These are phyloP conservation scores for Agaricus sinodeliciosus DNA, from an alignment of 768 basidiomycete species.

Conservation along the genomic window DNA sequence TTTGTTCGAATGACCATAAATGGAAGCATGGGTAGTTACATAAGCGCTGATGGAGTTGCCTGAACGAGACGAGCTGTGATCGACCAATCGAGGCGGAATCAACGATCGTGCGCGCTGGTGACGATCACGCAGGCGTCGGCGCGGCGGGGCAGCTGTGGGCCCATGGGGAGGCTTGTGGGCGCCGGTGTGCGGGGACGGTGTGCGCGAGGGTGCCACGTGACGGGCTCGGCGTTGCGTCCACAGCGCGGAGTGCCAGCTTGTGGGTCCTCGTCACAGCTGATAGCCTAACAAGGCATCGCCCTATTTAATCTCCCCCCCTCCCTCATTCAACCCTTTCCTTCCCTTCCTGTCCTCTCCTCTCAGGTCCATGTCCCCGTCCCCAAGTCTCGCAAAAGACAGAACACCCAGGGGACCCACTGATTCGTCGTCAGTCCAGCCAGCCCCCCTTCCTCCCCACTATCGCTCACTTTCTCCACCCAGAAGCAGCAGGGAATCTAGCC, in stretches of 20 bases:
- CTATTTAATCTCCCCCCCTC: background rate
- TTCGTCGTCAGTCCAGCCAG: slow-evolving; percentile 25
- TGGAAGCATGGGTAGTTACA: background rate
- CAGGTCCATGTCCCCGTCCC: slow-evolving; percentile 8
- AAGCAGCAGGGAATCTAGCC: slow-evolving; percentile 55
- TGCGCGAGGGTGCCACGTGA: slow-evolving; percentile 4
- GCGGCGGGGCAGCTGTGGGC: too few relatives aligned
- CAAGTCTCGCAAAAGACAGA: background rate
- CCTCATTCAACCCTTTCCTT: background rate
- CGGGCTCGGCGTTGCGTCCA: background rate
- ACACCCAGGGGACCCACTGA: slow-evolving; percentile 13
- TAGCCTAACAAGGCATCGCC: slow-evolving; percentile 4
- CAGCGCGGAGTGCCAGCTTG: slow-evolving; percentile 4
- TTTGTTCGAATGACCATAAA: slow-evolving; percentile 6
- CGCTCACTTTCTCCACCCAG: slow-evolving; percentile 22
- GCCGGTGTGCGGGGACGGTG: background rate
- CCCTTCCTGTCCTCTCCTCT: background rate
- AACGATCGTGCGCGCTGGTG: background rate
- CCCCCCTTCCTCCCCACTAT: background rate
- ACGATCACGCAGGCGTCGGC: too few relatives aligned
- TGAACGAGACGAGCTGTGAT: background rate
- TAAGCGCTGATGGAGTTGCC: background rate
- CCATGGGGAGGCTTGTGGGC: slow-evolving; percentile 5
- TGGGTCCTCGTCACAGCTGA: slow-evolving; percentile 8
- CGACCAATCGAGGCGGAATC: background rate